phyloP scores from a whole-genome alignment of 1,139 yeast genomes.

The Yamadazyma pseudoaaseri region DNA sequence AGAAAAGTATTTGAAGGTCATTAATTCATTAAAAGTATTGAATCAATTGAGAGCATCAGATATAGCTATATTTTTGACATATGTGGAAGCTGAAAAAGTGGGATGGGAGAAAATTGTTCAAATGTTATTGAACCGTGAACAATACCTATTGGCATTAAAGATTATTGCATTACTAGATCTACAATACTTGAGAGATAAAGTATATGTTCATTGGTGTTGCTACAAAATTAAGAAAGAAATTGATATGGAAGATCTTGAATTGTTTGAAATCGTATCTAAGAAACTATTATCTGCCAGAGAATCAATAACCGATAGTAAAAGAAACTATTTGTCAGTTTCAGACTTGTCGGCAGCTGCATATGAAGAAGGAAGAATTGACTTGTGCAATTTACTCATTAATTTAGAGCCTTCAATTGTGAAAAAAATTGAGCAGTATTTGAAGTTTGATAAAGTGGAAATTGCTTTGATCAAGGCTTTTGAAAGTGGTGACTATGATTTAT shows the following conservation, averaged over 20 bases:
- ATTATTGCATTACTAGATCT: constrained; percentile 53
- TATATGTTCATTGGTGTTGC: constrained; percentile 83
- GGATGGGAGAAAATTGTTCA: constrained; percentile 57
- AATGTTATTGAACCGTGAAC: constrained; percentile 58
- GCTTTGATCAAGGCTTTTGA: constrained; percentile 72
- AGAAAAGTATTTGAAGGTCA: constrained; percentile 57
- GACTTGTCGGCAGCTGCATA: constrained; percentile 69
- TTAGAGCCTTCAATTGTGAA: constrained; percentile 66
- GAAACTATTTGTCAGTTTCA: constrained; percentile 52
- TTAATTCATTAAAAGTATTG: constrained; percentile 63
- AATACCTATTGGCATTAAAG: constrained; percentile 63
- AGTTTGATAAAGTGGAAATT: constrained; percentile 68
- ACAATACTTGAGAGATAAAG: constrained; percentile 46
- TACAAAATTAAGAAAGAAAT: constrained; percentile 58
- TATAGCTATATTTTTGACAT: constrained; percentile 69
- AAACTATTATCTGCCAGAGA: constrained; percentile 34
- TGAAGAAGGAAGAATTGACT: constrained; percentile 74
- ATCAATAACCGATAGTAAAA: constrained; percentile 7
- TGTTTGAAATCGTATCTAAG: constrained; percentile 49
- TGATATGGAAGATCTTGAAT: constrained; percentile 55
- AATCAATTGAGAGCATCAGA: constrained; percentile 65
- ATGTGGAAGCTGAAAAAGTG: constrained; percentile 49
- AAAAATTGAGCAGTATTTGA: constrained; percentile 63
- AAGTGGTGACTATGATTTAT: constrained; percentile 63
- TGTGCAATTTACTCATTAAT: constrained; percentile 65